phyloP scores from a whole-genome alignment of 2,329 filamentous ascomycete species.

The Cercospora sp. region DNA sequence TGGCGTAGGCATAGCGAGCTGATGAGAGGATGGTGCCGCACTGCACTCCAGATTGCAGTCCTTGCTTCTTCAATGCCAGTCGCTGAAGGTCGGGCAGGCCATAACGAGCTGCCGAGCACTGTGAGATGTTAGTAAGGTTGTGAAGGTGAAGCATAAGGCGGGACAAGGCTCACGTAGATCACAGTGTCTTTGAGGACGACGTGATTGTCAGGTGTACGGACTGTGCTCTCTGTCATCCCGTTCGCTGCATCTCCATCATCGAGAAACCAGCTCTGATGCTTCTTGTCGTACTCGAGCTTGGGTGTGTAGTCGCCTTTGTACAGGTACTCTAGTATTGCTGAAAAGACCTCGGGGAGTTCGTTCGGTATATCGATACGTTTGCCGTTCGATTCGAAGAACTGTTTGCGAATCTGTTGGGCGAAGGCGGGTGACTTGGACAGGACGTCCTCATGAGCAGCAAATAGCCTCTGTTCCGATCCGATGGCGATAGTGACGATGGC shows the following conservation, averaged over 20 bases:
- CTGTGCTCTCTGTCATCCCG: slow-evolving; percentile 60
- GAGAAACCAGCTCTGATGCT: slow-evolving; percentile 77
- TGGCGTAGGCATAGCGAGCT: slow-evolving; percentile 83
- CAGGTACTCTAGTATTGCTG: slow-evolving; percentile 83
- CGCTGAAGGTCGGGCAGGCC: slow-evolving; percentile 81
- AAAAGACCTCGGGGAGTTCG: slow-evolving; percentile 88
- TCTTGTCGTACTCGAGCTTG: slow-evolving; percentile 77
- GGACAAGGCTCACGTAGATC: slow-evolving; percentile 62
- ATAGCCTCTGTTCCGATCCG: slow-evolving; percentile 69
- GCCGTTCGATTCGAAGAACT: slow-evolving; percentile 60
- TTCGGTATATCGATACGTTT: slow-evolving; percentile 79
- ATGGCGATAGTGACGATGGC: slow-evolving; percentile 86
- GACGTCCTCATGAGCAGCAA: slow-evolving; percentile 87
- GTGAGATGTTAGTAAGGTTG: slow-evolving; percentile 12
- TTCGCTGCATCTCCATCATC: slow-evolving; percentile 59
- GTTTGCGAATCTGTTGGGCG: slow-evolving; percentile 60
- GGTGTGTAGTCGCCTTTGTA: slow-evolving; percentile 95
- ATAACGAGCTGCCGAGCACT: slow-evolving; percentile 80
- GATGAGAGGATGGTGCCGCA: slow-evolving; percentile 82
- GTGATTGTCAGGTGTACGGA: slow-evolving; percentile 66
- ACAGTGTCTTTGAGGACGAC: slow-evolving; percentile 83
- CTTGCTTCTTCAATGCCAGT: slow-evolving; percentile 82
- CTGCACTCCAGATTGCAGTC: slow-evolving; percentile 79
- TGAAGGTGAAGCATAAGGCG: neutral
- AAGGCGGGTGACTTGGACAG: slow-evolving; percentile 80